Conservation (phyloP, 2,329 filamentous ascomycete genomes). For the Colletotrichum eremochloae region DNA sequence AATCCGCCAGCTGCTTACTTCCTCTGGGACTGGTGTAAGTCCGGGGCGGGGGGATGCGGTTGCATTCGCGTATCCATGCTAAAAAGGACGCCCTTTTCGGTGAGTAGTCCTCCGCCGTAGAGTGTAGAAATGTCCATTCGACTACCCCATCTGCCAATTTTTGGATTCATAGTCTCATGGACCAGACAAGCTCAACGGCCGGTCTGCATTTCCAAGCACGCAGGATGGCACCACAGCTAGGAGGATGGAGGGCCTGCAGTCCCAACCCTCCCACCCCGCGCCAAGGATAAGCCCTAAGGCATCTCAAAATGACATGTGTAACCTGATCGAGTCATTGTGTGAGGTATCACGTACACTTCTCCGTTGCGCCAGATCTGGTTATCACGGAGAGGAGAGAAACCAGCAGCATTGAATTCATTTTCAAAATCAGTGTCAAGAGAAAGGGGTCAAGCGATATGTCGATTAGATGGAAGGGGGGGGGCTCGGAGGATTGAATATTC, state of each 20-base stretch:
- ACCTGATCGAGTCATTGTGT: background rate
- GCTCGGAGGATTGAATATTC: background rate
- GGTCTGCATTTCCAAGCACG: too few relatives aligned
- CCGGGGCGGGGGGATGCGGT: background rate
- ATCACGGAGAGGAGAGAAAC: too few relatives aligned
- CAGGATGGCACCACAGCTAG: too few relatives aligned
- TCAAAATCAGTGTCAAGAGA: too few relatives aligned
- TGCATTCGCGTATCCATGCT: background rate
- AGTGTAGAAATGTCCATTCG: background rate
- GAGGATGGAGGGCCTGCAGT: background rate
- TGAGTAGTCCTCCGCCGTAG: too few relatives aligned
- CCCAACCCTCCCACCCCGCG: constrained; percentile 1
- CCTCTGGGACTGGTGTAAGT: background rate
- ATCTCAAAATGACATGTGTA: background rate
- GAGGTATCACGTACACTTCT: too few relatives aligned
- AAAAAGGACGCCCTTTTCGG: too few relatives aligned
- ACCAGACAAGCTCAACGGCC: too few relatives aligned
- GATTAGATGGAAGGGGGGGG: too few relatives aligned
- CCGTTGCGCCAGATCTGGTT: background rate
- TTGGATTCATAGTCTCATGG: too few relatives aligned
- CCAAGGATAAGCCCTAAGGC: constrained; percentile 32
- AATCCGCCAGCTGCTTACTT: background rate
- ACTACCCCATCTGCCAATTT: background rate
- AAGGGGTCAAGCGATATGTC: too few relatives aligned
- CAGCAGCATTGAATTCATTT: background rate